Conservation (phyloP, 805 yeast species). For the Ascoidea asiatica region DNA sequence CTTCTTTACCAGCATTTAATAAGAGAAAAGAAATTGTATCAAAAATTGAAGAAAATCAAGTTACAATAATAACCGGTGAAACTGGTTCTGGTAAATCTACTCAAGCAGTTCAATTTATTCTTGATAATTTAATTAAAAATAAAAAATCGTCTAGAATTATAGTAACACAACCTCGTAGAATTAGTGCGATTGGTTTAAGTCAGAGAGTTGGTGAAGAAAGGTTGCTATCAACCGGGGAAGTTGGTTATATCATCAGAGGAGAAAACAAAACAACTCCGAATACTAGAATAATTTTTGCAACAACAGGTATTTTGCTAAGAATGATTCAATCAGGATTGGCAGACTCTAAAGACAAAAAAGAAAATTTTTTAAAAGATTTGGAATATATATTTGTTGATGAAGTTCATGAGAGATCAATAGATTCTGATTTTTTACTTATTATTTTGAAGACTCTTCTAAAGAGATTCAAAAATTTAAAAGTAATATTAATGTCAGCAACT, state of each 20-base stretch:
- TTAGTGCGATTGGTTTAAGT: slow-evolving; percentile 88
- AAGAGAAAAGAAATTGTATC: slow-evolving; percentile 42
- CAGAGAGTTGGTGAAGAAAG: slow-evolving; percentile 87
- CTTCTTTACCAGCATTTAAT: slow-evolving; percentile 73
- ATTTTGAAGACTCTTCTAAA: slow-evolving; percentile 50
- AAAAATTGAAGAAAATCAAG: slow-evolving; percentile 42
- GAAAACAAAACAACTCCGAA: slow-evolving; percentile 48
- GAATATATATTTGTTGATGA: slow-evolving; percentile 81
- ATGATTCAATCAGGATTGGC: slow-evolving; percentile 53
- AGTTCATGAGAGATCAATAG: slow-evolving; percentile 93
- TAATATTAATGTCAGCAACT: slow-evolving; percentile 90
- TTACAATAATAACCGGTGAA: slow-evolving; percentile 83
- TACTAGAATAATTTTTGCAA: slow-evolving; percentile 77
- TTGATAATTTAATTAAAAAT: slow-evolving; percentile 45
- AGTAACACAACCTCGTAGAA: slow-evolving; percentile 94
- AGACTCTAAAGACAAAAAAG: slow-evolving; percentile 12
- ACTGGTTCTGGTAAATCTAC: slow-evolving; percentile 98
- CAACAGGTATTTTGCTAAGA: slow-evolving; percentile 84
- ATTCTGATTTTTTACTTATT: slow-evolving; percentile 73
- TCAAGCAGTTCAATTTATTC: slow-evolving; percentile 79
- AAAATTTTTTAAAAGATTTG: slow-evolving; percentile 34
- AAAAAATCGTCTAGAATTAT: slow-evolving; percentile 46
- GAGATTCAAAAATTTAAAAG: slow-evolving; percentile 35
- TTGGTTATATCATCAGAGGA: slow-evolving; percentile 86
- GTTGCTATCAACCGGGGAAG: slow-evolving; percentile 47